These are phyloP conservation scores for Gleditsia sinensis DNA, from an alignment of 306 rosid genomes.

Conservation along the genomic window DNA sequence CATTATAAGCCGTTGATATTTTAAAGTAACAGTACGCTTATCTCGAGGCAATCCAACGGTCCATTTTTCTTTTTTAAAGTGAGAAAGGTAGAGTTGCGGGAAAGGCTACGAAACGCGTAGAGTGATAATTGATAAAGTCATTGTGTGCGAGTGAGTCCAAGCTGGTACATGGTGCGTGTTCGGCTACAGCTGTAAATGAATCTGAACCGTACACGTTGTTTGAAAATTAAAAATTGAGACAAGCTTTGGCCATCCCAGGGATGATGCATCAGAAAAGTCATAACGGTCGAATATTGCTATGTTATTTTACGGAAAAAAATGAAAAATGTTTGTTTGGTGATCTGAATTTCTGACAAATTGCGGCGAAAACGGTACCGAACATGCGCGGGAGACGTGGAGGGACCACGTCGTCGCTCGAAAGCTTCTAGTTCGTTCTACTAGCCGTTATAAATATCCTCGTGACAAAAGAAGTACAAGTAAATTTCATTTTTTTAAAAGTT, in stretches of 20 bases:
- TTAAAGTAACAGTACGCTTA: no score
- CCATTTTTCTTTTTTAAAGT: no score
- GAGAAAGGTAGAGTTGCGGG: no score
- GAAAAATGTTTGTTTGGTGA: not conserved
- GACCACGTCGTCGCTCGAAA: not conserved
- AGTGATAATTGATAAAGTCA: no score
- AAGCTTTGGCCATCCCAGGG: constrained; percentile 24
- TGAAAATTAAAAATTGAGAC: accelerated
- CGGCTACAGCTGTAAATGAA: constrained; percentile 27
- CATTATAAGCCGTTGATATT: no score
- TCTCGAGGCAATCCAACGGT: no score
- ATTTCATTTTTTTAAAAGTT: no score
- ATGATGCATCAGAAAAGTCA: constrained; percentile 21
- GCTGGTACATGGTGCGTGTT: no score
- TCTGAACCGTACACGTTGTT: constrained; percentile 23
- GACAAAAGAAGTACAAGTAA: no score
- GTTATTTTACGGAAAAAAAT: not conserved
- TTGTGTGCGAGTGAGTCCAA: no score
- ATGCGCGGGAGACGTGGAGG: constrained; percentile 1
- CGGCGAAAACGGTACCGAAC: not conserved
- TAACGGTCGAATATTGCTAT: constrained; percentile 37
- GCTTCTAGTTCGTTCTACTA: constrained; percentile 1
- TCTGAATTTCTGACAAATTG: not conserved
- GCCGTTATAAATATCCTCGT: not conserved
- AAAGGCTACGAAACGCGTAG: no score